phyloP scores from a whole-genome alignment of 352 stramenopile genomes.

The Pythium brachiatum region DNA sequence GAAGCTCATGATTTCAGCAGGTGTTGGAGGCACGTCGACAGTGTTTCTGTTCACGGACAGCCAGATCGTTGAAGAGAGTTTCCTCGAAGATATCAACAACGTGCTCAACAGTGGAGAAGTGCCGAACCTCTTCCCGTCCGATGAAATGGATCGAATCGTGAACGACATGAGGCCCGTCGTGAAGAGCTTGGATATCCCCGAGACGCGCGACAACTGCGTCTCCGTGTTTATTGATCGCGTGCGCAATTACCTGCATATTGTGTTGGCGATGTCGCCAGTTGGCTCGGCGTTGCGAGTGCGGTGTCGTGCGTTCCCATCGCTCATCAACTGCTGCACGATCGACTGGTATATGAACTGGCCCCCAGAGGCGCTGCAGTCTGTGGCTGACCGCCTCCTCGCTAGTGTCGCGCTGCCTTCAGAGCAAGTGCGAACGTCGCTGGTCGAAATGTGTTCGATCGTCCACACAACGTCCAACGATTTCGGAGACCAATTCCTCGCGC shows the following conservation, averaged over 20 bases:
- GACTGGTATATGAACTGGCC: conserved; percentile 97
- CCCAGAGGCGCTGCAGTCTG: conserved; percentile 87
- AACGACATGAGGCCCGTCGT: conserved; percentile 91
- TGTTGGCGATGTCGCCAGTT: conserved; percentile 94
- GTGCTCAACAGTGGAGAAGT: conserved; percentile 96
- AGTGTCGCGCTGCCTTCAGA: conserved; percentile 77
- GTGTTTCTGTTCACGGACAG: conserved; percentile 96
- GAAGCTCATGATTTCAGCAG: conserved; percentile 91
- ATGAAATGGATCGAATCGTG: conserved; percentile 94
- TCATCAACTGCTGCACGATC: conserved; percentile 97
- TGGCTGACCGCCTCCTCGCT: conserved; percentile 86
- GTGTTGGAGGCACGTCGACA: conserved; percentile 72
- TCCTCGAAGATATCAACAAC: conserved; percentile 97
- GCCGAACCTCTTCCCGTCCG: conserved; percentile 91
- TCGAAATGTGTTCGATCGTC: conserved; percentile 91
- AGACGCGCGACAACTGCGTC: conserved; percentile 92
- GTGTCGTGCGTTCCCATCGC: conserved; percentile 92
- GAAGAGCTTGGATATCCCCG: conserved; percentile 83
- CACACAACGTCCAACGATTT: conserved; percentile 91
- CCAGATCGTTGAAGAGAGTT: conserved; percentile 94
- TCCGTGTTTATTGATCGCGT: conserved; percentile 89
- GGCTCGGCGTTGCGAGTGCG: conserved; percentile 90
- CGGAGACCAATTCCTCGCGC: conserved; percentile 84
- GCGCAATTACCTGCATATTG: conserved; percentile 92
- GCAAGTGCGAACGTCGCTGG: conserved; percentile 66